Percentiles rank a stretch among this genome's conserved stretches.
Evolutionary conservation across 2,329 filamentous ascomycete genomes (phyloP).

Genomic region (Penicillium sp.): DNA sequence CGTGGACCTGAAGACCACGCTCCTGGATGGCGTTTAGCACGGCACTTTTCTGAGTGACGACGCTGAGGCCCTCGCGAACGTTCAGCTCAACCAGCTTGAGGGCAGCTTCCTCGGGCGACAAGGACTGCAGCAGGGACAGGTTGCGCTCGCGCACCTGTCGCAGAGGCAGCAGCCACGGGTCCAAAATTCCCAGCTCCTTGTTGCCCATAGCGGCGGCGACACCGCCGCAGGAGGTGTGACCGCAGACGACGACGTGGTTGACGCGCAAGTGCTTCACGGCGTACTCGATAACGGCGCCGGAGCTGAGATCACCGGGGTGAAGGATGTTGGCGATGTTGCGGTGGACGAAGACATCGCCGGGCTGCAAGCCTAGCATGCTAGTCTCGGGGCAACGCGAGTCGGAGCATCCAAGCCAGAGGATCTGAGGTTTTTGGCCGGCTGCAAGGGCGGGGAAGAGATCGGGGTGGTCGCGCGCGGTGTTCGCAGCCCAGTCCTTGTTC

Average conservation of each 20-base stretch:
- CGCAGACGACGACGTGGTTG: conserved; percentile 65
- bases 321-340: conserved; percentile 90
- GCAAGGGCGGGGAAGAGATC: conserved; percentile 71
- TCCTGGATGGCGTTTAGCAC: conserved; percentile 73
- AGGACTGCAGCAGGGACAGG: conserved; percentile 52
- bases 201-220: conserved; percentile 60
- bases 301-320: conserved; percentile 74
- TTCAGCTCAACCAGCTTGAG: conserved; percentile 76
- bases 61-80: conserved; percentile 69
- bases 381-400: conserved; percentile 86
- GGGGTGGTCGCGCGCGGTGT: conserved; percentile 68
- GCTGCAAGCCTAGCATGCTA: conserved; percentile 75
- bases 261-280: conserved; percentile 74
- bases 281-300: conserved; percentile 76
- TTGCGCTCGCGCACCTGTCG: conserved; percentile 60
- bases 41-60: conserved; percentile 69
- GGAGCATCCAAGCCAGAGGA: conserved; percentile 83
- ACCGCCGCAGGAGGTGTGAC: conserved; percentile 65
- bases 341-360: conserved; percentile 86
- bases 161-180: conserved; percentile 65
- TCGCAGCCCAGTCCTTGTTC: conserved; percentile 72
- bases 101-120: conserved; percentile 55
- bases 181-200: conserved; percentile 62
- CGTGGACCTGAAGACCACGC: conserved; percentile 74
- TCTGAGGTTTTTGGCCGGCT: conserved; percentile 65